phyloP scores from a whole-genome alignment of 2,329 filamentous ascomycete species.

The Lachnellula suecica region DNA sequence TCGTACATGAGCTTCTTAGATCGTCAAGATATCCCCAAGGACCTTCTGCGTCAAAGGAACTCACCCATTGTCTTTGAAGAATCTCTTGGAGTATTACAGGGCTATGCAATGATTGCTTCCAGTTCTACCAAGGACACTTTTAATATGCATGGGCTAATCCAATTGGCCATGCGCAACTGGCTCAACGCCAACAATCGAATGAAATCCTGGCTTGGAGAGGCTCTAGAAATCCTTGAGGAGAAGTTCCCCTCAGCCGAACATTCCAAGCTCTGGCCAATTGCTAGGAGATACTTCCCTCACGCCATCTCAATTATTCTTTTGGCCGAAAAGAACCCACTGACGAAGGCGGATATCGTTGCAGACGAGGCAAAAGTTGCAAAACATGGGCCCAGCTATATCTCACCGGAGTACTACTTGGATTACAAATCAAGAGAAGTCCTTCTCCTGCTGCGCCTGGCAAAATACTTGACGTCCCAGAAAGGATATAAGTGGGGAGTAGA shows the following conservation, averaged over 20 bases:
- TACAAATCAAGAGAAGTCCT: too few species aligned
- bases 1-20: conserved; percentile 7
- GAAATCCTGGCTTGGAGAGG: background rate
- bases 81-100: background rate
- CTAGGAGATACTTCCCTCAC: background rate
- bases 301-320: background rate
- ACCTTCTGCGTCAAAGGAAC: too few species aligned
- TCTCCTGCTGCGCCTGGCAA: too few species aligned
- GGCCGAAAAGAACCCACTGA: background rate
- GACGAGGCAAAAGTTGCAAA: too few species aligned
- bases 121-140: background rate
- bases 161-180: background rate
- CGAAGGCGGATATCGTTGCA: background rate
- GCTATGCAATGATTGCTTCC: background rate
- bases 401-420: too few species aligned
- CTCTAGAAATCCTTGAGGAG: background rate
- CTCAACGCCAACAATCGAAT: background rate
- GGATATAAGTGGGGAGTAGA: too few species aligned
- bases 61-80: background rate
- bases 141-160: background rate
- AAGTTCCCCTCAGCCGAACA: background rate
- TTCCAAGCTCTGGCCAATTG: background rate
- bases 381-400: too few species aligned
- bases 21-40: background rate
- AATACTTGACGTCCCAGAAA: too few species aligned